These are phyloP conservation scores for Malania oleifera DNA, from an alignment of 164 flowering plant species.

Conservation along the genomic window DNA sequence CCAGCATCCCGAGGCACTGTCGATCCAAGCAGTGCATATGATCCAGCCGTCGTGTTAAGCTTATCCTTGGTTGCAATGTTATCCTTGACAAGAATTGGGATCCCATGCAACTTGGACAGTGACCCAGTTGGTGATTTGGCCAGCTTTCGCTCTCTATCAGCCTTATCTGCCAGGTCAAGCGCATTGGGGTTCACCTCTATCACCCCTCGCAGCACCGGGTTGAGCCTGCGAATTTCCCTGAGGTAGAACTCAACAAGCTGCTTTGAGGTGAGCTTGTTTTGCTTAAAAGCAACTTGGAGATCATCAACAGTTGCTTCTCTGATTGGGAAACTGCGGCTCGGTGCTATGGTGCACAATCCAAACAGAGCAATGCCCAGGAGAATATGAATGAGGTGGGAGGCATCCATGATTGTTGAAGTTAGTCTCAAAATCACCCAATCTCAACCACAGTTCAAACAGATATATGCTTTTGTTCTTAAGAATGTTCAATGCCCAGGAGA, in stretches of 20 bases:
- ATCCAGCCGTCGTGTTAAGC: background rate
- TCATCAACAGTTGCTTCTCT: conserved; percentile 31
- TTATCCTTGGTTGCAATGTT: background rate
- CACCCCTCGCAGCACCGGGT: conserved; percentile 27
- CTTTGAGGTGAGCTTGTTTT: conserved; percentile 34
- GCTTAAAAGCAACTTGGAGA: conserved; percentile 30
- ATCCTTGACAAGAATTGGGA: conserved; percentile 18
- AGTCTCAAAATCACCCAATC: no score
- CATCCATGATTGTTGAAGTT: no score
- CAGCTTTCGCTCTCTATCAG: conserved; percentile 27
- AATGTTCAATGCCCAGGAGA: no score
- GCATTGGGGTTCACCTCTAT: conserved; percentile 45
- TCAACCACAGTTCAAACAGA: no score
- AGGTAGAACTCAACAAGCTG: conserved; percentile 44
- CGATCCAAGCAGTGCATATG: conserved; percentile 9
- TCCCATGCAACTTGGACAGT: conserved; percentile 17
- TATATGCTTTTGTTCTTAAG: no score
- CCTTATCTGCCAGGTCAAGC: conserved; percentile 20
- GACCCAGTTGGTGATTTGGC: conserved; percentile 1
- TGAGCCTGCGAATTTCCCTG: conserved; percentile 21
- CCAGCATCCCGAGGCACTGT: conserved; percentile 10
- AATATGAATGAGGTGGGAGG: background rate
- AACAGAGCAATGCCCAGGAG: background rate
- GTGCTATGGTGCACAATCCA: no score
- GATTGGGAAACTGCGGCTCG: no score